Evolutionary conservation across 768 basidiomycete genomes (phyloP).

Genomic region (Gloeophyllum trabeum): DNA sequence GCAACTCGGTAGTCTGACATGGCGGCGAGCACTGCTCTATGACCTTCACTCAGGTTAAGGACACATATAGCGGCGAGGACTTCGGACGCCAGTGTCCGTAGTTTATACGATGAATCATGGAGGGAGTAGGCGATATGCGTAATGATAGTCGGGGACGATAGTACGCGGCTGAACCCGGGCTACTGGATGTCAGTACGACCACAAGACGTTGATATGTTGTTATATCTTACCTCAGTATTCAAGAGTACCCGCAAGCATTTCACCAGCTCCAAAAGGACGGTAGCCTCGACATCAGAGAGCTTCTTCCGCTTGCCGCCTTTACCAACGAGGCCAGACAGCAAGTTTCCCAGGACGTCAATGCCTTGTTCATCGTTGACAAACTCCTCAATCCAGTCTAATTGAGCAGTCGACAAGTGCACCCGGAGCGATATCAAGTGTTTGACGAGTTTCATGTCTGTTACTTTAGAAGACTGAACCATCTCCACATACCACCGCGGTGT

Average conservation of each 20-base stretch:
- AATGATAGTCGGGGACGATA: conserved; percentile 52
- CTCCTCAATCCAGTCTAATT: conserved; percentile 64
- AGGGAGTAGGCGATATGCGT: conserved; percentile 67
- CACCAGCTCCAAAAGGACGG: conserved; percentile 59
- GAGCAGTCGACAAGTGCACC: conserved; percentile 78
- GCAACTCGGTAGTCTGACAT: conserved; percentile 71
- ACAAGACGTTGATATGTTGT: too few species aligned
- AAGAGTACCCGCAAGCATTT: conserved; percentile 75
- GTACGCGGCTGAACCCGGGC: conserved; percentile 62
- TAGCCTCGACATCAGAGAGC: conserved; percentile 55
- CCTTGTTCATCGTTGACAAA: conserved; percentile 64
- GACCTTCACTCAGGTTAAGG: conserved; percentile 58
- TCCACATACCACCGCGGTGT: conserved; percentile 56
- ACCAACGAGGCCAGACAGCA: conserved; percentile 52
- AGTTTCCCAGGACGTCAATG: conserved; percentile 43
- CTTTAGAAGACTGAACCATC: conserved; percentile 41
- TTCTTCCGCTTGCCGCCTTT: conserved; percentile 53
- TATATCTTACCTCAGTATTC: conserved; percentile 65
- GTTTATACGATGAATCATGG: conserved; percentile 51
- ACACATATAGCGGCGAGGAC: conserved; percentile 79
- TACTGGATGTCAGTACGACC: conserved; percentile 19
- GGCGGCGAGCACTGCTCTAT: conserved; percentile 63
- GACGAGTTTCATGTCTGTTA: conserved; percentile 46
- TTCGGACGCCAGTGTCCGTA: conserved; percentile 61
- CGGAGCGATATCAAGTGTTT: conserved; percentile 77